These are phyloP conservation scores for Glaciozyma antarctica DNA, from an alignment of 768 basidiomycete species.

Conservation along the genomic window DNA sequence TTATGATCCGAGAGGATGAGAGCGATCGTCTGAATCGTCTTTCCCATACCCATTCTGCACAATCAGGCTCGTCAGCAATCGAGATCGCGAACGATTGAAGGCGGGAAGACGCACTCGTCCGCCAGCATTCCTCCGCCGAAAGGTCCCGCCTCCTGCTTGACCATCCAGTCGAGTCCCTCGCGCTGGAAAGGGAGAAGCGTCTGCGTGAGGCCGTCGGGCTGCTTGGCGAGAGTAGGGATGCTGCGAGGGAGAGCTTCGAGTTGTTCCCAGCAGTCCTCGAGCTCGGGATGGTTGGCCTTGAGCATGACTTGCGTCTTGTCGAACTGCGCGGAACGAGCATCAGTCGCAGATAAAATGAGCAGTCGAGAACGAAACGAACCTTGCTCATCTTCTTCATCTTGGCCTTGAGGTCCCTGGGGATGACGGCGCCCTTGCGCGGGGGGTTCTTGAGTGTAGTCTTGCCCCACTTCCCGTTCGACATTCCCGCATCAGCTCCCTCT, in stretches of 20 bases:
- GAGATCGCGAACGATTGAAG: not conserved
- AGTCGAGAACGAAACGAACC: conserved; percentile 55
- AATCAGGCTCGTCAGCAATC: not conserved
- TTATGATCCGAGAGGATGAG: conserved; percentile 62
- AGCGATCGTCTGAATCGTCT: conserved; percentile 93
- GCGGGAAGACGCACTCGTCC: conserved; percentile 44
- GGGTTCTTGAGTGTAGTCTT: conserved; percentile 31
- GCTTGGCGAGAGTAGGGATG: conserved; percentile 57
- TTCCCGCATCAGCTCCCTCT: conserved; percentile 19
- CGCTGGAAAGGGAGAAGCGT: conserved; percentile 86
- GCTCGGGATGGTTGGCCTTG: conserved; percentile 28
- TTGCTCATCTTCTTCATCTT: conserved; percentile 49
- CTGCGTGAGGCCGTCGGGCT: conserved; percentile 73
- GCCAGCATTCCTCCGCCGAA: conserved; percentile 80
- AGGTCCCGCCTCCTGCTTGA: conserved; percentile 71
- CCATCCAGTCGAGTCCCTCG: conserved; percentile 94
- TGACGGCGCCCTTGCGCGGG: conserved; percentile 39
- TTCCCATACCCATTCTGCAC: conserved; percentile 53
- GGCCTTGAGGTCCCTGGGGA: conserved; percentile 40
- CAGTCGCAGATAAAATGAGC: conserved; percentile 11
- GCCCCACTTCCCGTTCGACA: conserved; percentile 18
- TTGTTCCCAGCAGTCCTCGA: conserved; percentile 41
- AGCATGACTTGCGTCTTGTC: conserved; percentile 16
- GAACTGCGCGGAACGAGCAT: conserved; percentile 12
- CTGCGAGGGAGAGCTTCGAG: conserved; percentile 60